Conservation (phyloP, 306 rosid genomes). For the Cucurbita argyrosperma region DNA sequence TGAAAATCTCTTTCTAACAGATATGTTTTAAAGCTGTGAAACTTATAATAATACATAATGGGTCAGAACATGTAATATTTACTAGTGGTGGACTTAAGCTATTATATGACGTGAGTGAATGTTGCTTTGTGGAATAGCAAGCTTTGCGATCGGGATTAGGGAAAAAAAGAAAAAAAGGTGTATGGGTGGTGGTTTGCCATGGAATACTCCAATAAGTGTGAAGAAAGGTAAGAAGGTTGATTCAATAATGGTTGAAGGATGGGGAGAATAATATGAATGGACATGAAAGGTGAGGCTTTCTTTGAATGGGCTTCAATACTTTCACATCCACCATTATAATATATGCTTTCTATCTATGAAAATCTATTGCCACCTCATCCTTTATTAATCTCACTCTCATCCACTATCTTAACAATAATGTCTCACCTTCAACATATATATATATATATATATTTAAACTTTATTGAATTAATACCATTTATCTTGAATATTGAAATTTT, state of each 20-base stretch:
- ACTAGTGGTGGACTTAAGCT: too few species aligned
- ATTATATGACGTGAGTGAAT: too few species aligned
- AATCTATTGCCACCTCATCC: neutral
- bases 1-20: too few species aligned
- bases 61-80: too few species aligned
- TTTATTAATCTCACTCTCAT: neutral
- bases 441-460: too few species aligned
- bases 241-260: neutral
- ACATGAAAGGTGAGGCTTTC: neutral
- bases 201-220: neutral
- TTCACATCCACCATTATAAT: neutral
- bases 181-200: neutral
- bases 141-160: too few species aligned
- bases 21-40: too few species aligned
- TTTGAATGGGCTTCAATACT: neutral
- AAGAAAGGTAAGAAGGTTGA: neutral
- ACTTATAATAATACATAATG: too few species aligned
- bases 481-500: too few species aligned
- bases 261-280: neutral
- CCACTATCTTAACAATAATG: neutral
- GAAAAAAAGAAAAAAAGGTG: neutral
- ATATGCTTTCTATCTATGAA: neutral
- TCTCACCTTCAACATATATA: neutral
- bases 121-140: too few species aligned
- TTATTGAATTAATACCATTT: too few species aligned